phyloP scores from a whole-genome alignment of 306 rosid species.

The Abrus precatorius region DNA sequence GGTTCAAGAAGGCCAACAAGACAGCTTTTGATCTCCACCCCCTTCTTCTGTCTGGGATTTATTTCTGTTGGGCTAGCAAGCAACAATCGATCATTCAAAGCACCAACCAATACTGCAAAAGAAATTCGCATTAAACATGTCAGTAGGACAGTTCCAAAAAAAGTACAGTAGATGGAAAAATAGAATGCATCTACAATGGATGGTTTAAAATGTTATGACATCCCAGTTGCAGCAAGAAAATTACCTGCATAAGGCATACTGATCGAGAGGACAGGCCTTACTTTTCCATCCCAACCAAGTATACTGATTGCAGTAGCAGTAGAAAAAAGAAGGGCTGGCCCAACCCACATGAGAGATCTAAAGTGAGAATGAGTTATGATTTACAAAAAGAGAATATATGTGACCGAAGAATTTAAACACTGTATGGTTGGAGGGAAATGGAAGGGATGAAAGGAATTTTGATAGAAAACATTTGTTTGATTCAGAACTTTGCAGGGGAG shows the following conservation, averaged over 20 bases:
- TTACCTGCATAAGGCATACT: conserved; percentile 90
- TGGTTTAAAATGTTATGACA: conserved; percentile 35
- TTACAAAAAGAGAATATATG: conserved; percentile 51
- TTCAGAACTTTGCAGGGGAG: not conserved
- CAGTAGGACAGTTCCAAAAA: conserved; percentile 38
- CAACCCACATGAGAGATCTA: conserved; percentile 95
- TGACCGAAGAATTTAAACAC: conserved; percentile 26
- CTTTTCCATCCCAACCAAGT: conserved; percentile 99
- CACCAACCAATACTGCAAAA: conserved; percentile 83
- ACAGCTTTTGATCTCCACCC: conserved; percentile 90
- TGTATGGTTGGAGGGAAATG: not conserved
- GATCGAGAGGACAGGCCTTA: conserved; percentile 82
- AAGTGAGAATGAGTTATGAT: conserved; percentile 80
- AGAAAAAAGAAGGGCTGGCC: conserved; percentile 96
- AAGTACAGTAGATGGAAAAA: not conserved
- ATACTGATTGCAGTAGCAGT: conserved; percentile 82
- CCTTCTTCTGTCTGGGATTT: conserved; percentile 94
- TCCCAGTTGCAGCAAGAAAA: conserved; percentile 41
- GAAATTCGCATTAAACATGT: conserved; percentile 46
- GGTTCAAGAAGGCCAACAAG: conserved; percentile 99
- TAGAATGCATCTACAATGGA: not conserved
- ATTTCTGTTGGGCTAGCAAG: conserved; percentile 90
- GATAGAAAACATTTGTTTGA: not conserved
- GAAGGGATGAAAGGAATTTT: conserved; percentile 8
- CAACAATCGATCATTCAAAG: conserved; percentile 89